Base-by-base conservation (phyloP, 2,329 filamentous ascomycete genomes). In the Diaporthe longicolla region DNA sequence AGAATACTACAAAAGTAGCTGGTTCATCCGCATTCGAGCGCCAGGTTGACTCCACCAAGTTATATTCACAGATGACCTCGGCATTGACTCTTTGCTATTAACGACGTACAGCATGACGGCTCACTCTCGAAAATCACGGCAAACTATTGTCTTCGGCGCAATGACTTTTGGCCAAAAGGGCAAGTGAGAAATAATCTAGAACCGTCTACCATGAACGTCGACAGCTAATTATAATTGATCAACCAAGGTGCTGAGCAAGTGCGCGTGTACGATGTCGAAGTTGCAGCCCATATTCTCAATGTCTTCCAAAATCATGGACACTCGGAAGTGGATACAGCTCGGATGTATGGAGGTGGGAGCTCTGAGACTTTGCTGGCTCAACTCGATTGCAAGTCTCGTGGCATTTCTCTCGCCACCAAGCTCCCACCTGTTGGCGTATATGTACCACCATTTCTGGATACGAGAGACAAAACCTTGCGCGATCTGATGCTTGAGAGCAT, bases 261-360 rank as follows among this genome's bases (percentile, higher is more conserved):
- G 2, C 79, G 80, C 3, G 78, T 82, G 1, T 74, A 79, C 59
- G 74, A 77, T n/a, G 68, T 81, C 10, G 63, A 89, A 61, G 89
- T 91, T 37, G 91, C 87, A 81, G 90, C 89, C 73, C 85, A 87
- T 75, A 89, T 89, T 70, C 86, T 94, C 48, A 90, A 93, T 80
- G 86, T 90, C 75, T 90, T 94, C 79, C 90, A 93, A 80, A 84
- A 86, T 35, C 86, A 90, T 78, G 92, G 92, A 24, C 91, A 93
- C 82, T 88, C 89, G 78, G 92, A 94, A 78, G 81, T 94, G 69
- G 93, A 94, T 80, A 94, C 92, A 0, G 92, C 93, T 0, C 87
- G 92, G 19, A 81, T 87, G 4, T 94, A 94, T 76, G 85, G 92
- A 57, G 87, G 83, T 40, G 92, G 92, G 65, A 85, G 88, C 68